phyloP scores from a whole-genome alignment of 371 early-diverging fungal species.

The Mucor velutinosus region DNA sequence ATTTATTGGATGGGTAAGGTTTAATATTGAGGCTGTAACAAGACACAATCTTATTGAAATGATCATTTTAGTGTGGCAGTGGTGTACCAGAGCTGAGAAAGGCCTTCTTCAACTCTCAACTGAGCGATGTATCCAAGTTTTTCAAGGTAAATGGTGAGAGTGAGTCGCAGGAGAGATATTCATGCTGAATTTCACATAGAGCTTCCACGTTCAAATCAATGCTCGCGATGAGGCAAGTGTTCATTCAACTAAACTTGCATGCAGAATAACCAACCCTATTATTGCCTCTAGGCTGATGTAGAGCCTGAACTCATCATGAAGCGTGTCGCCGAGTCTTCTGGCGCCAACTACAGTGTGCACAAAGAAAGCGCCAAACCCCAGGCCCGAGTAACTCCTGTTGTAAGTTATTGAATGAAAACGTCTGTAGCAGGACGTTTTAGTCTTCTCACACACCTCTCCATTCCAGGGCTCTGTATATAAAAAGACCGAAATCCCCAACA shows the following conservation, averaged over 20 bases:
- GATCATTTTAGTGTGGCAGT: slow-evolving; percentile 76
- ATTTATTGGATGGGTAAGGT: slow-evolving; percentile 86
- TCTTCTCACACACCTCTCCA: not conserved
- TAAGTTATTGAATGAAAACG: slow-evolving; percentile 25
- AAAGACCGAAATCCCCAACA: slow-evolving; percentile 66
- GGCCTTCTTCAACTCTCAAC: slow-evolving; percentile 83
- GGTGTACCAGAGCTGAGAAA: slow-evolving; percentile 93
- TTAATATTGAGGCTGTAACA: not conserved
- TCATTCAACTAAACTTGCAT: not conserved
- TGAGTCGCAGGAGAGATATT: not conserved
- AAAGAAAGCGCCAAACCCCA: slow-evolving; percentile 53
- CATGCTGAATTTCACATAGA: slow-evolving; percentile 37
- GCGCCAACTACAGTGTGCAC: slow-evolving; percentile 89
- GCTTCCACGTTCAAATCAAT: slow-evolving; percentile 87
- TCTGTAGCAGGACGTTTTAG: too few relatives aligned
- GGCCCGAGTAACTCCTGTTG: slow-evolving; percentile 51
- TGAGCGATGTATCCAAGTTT: slow-evolving; percentile 77
- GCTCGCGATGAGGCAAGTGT: slow-evolving; percentile 75
- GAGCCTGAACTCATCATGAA: slow-evolving; percentile 83
- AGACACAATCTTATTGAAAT: not conserved
- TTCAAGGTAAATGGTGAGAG: slow-evolving; percentile 62
- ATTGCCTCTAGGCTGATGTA: slow-evolving; percentile 68
- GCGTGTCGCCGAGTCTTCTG: slow-evolving; percentile 81
- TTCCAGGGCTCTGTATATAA: slow-evolving; percentile 62
- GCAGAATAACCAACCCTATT: not conserved